A percentile compares a stretch with the other conserved stretches of the same genome.
These are phyloP conservation scores for Echeveria elegans DNA, from an alignment of 164 flowering plant species.

Conservation along the genomic window DNA sequence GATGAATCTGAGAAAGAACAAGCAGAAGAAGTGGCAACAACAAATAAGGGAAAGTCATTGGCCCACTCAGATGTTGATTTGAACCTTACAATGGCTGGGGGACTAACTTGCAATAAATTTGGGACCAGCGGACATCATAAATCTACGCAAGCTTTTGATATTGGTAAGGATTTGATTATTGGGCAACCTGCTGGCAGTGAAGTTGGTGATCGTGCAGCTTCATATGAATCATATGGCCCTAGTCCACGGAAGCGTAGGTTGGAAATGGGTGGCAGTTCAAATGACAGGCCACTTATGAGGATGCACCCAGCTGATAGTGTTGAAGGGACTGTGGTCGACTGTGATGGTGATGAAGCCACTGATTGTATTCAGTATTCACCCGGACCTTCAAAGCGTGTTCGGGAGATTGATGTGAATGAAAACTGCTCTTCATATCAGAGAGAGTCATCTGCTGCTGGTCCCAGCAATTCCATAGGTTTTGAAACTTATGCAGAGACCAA, in stretches of 20 bases:
- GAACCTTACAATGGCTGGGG: slow-evolving; percentile 68
- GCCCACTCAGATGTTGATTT: slow-evolving; percentile 52
- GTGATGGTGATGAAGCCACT: slow-evolving; percentile 89
- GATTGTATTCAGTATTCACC: slow-evolving; percentile 62
- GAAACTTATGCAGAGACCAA: slow-evolving; percentile 46
- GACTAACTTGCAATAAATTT: slow-evolving; percentile 31
- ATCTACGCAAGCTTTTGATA: slow-evolving; percentile 26
- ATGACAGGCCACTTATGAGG: slow-evolving; percentile 50
- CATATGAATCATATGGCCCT: slow-evolving; percentile 94
- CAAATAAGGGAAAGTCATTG: slow-evolving; percentile 33
- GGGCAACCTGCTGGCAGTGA: slow-evolving; percentile 95
- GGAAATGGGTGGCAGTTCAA: slow-evolving; percentile 89
- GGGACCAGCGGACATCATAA: slow-evolving; percentile 27
- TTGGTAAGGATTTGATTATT: slow-evolving; percentile 66
- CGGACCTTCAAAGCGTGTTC: slow-evolving; percentile 87
- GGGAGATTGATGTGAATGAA: slow-evolving; percentile 51
- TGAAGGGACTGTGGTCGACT: slow-evolving; percentile 91
- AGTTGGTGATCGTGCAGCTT: slow-evolving; percentile 96
- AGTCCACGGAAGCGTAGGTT: slow-evolving; percentile 70
- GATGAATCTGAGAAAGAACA: slow-evolving; percentile 75
- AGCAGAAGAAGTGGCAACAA: slow-evolving; percentile 76
- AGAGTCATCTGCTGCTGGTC: slow-evolving; percentile 82
- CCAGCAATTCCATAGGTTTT: slow-evolving; percentile 58
- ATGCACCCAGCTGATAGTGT: slow-evolving; percentile 81
- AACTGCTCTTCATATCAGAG: slow-evolving; percentile 38